Conservation (phyloP, 192 early-diverging fungal species). For the Coemansia sp. region DNA sequence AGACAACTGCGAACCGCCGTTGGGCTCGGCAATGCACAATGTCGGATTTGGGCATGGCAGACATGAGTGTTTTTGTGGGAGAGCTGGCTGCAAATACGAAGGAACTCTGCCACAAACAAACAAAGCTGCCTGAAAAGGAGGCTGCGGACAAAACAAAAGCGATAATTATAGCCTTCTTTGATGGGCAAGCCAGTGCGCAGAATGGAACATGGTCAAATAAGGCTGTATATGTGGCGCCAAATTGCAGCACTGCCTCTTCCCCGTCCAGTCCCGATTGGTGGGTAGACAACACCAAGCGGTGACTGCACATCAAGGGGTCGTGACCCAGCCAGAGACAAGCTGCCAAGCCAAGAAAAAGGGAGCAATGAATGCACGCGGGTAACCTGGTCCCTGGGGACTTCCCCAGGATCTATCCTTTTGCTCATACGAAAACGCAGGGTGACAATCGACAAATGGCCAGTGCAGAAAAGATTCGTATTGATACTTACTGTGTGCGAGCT, state of each 20-base stretch:
- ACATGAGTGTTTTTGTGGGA: too few species aligned
- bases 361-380: too few species aligned
- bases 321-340: not conserved
- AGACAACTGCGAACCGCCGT: too few species aligned
- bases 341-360: not conserved
- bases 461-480: not conserved
- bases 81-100: too few species aligned
- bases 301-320: too few species aligned
- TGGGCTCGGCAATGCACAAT: slow-evolving; percentile 2
- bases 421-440: not conserved
- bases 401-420: too few species aligned
- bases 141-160: slow-evolving; percentile 10
- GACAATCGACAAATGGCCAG: not conserved
- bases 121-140: not conserved
- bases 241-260: not conserved
- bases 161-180: slow-evolving; percentile 14
- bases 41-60: not conserved
- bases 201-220: not conserved
- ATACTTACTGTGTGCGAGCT: slow-evolving; percentile 54
- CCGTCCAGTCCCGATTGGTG: not conserved
- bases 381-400: too few species aligned
- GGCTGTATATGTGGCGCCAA: slow-evolving; percentile 8
- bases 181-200: not conserved
- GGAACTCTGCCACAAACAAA: too few species aligned
- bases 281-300: not conserved